These are phyloP conservation scores for Penicillium arizonense DNA, from an alignment of 495 filamentous ascomycete species.

Conservation along the genomic window DNA sequence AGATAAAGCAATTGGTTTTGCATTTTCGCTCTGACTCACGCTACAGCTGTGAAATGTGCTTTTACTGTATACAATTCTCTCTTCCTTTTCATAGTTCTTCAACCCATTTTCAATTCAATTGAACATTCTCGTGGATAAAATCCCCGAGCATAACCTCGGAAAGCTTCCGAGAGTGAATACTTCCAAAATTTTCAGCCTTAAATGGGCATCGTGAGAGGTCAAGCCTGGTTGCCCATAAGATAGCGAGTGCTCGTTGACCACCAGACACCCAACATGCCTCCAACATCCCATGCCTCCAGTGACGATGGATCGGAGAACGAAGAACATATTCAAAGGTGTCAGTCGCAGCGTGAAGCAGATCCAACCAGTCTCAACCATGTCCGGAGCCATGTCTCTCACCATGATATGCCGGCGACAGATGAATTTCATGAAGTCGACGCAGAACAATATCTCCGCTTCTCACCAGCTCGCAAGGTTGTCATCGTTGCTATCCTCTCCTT, in stretches of 20 bases:
- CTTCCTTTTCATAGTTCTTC: background rate
- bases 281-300: slow-evolving; percentile 16
- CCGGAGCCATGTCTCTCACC: slow-evolving; percentile 31
- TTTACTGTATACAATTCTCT: background rate
- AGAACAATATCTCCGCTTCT: slow-evolving; percentile 52
- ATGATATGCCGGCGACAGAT: slow-evolving; percentile 31
- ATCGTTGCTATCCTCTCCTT: slow-evolving; percentile 65
- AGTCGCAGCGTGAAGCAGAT: slow-evolving; percentile 6
- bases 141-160: slow-evolving; percentile 8
- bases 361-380: slow-evolving; percentile 17
- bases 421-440: slow-evolving; percentile 36
- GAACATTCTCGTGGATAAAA: background rate
- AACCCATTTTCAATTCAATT: slow-evolving; percentile 10
- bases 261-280: slow-evolving; percentile 10
- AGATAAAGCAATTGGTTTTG: slow-evolving; percentile 4
- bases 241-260: background rate
- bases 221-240: background rate
- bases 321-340: slow-evolving; percentile 10
- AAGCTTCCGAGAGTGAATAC: slow-evolving; percentile 5
- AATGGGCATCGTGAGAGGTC: background rate
- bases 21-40: slow-evolving; percentile 18
- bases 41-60: slow-evolving; percentile 1
- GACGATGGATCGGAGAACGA: slow-evolving; percentile 15
- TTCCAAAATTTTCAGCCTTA: background rate
- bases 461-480: slow-evolving; percentile 52